Base-by-base conservation (phyloP, 1,139 yeast genomes). In the Starmera stellimalicola region DNA sequence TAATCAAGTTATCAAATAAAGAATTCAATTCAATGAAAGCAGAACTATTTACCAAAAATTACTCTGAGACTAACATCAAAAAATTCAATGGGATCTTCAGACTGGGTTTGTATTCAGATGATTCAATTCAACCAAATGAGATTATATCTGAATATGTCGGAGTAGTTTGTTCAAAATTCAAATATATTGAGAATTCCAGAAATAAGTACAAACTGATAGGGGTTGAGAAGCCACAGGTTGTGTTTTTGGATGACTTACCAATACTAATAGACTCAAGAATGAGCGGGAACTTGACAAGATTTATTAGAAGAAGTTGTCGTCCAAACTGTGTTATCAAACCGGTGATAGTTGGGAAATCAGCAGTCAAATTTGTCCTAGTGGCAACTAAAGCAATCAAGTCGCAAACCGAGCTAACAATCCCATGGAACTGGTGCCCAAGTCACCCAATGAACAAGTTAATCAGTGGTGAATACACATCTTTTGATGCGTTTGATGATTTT, bases 151-250 rank as follows among this genome's bases (percentile, higher is more conserved):
- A 84, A 47, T 69, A 76, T 41, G 55, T 76, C 10, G 97, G 97
- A 7, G 93, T 83, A 41, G 55, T 87, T 6, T 79, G 77, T 45
- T 63, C 71, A 33, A 76, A 76, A 42, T 65, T 66, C 16, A 72
- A 70, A 44, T 88, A 87, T 52, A 66, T 72, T 23, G 52, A 57
- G 7, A 83, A 84, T 45, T 65, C 73, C 8, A 63, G 76, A 34
- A 91, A 88, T 53, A 94, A 85, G 51, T 88, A 85, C 53, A 58
- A 75, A 40, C 55, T 70, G n/a, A 74, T 87, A 71, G 95, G 95
- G 0, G 75, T 85, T 14, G 77, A 94, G 10, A 87, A 87, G 49
- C 91, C 93, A 2, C 75, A 75, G 36, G 94, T 84, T 2, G 55
- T 78, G 47, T 58, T 70, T 48, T 62, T 69, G 54, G 63, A 76